phyloP scores from a whole-genome alignment of 2,329 filamentous ascomycete genomes.

The Chaetomium sp. region DNA sequence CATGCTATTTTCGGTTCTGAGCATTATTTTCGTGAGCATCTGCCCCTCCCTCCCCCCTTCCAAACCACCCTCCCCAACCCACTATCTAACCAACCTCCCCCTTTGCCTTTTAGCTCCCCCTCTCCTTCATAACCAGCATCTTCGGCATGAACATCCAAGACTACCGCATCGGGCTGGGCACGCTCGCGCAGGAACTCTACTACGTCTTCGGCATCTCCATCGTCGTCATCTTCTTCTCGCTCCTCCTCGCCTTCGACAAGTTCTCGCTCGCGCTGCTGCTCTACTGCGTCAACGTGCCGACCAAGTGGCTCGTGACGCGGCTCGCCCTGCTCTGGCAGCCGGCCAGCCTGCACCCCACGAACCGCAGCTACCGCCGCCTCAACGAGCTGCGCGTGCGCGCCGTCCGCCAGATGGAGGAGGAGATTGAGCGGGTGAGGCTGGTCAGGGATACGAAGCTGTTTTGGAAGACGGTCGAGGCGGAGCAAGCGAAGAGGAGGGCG shows the following conservation, averaged over 20 bases:
- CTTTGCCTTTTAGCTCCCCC: neutral
- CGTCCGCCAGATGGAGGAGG: neutral
- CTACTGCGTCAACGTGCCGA: neutral
- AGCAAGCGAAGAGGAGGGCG: neutral
- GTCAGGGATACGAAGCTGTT: conserved; percentile 3
- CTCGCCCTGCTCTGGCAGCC: neutral
- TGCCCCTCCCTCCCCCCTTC: neutral
- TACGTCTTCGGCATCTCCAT: conserved; percentile 1
- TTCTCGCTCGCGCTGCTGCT: neutral
- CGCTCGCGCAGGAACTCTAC: neutral
- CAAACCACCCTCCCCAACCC: neutral
- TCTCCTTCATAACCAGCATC: conserved; percentile 1
- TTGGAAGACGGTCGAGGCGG: neutral
- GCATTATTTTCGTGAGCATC: neutral
- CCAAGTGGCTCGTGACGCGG: neutral
- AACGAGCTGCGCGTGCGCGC: neutral
- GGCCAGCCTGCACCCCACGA: neutral
- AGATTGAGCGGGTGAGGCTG: neutral
- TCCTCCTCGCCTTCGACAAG: neutral
- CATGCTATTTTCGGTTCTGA: neutral
- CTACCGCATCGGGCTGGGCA: conserved; percentile 3
- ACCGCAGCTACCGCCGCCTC: neutral
- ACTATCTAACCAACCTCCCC: neutral
- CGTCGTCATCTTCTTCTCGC: conserved; percentile 4
- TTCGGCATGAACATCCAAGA: conserved; percentile 9